phyloP scores from a whole-genome alignment of 176 grass and related monocot species.

The Chloris gayana region DNA sequence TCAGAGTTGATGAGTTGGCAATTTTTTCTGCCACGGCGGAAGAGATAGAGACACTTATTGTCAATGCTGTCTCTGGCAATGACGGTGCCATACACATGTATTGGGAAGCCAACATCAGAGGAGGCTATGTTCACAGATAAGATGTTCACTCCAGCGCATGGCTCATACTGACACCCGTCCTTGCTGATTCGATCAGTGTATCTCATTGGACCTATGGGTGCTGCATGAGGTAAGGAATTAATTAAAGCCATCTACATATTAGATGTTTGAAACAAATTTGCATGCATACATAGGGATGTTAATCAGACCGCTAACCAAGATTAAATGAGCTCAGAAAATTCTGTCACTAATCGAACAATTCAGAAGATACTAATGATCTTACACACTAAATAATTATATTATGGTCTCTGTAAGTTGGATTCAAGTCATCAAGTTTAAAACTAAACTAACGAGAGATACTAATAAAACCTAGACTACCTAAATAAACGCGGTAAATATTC shows the following conservation, averaged over 20 bases:
- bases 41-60: not conserved
- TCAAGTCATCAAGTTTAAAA: too few relatives aligned
- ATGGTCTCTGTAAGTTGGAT: too few relatives aligned
- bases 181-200: not conserved
- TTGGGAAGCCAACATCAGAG: not conserved
- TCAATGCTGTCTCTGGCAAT: not conserved
- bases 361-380: too few relatives aligned
- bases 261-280: not conserved
- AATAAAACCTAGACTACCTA: too few relatives aligned
- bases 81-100: not conserved
- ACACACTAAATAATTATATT: too few relatives aligned
- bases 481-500: too few relatives aligned
- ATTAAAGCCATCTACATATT: not conserved
- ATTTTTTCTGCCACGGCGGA: not conserved
- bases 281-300: too few relatives aligned
- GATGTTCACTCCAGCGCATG: not conserved
- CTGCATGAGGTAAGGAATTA: too few relatives aligned
- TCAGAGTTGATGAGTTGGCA: not conserved
- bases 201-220: constrained; percentile 8
- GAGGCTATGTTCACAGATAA: not conserved
- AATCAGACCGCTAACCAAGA: too few relatives aligned
- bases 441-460: too few relatives aligned
- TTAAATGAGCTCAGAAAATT: too few relatives aligned
- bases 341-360: too few relatives aligned
- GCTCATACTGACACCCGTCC: not conserved